Conservation (phyloP, 1,284 basidiomycete species). For the Boletus albobrunnescens region DNA sequence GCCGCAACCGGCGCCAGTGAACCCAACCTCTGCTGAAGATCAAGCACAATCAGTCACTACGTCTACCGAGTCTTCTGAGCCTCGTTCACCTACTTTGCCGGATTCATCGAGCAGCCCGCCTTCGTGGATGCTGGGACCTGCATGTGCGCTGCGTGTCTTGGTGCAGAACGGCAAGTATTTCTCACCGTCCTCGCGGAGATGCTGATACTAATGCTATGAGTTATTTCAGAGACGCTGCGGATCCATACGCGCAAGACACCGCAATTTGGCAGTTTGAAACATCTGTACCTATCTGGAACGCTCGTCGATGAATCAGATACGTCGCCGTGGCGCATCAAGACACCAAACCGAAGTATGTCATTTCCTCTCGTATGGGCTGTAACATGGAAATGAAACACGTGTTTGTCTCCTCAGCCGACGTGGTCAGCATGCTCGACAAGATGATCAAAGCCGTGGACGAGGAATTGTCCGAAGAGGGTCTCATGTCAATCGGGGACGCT, state of each 20-base stretch:
- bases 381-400: not conserved
- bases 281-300: not conserved
- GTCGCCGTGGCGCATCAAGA: too few relatives aligned
- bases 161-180: conserved; percentile 16
- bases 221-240: conserved; percentile 15
- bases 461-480: conserved; percentile 20
- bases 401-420: conserved; percentile 14
- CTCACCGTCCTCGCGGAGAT: not conserved
- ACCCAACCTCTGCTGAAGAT: too few relatives aligned
- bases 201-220: not conserved
- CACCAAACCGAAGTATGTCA: too few relatives aligned
- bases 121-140: conserved; percentile 22
- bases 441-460: conserved; percentile 21
- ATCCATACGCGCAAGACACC: not conserved
- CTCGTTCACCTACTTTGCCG: too few relatives aligned
- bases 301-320: not conserved
- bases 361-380: too few relatives aligned
- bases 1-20: too few relatives aligned
- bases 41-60: too few relatives aligned
- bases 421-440: conserved; percentile 19
- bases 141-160: conserved; percentile 20
- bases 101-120: too few relatives aligned
- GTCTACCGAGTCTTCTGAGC: too few relatives aligned
- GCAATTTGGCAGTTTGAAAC: not conserved
- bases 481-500: conserved; percentile 15